phyloP scores from a whole-genome alignment of 169 alveolate genomes.

The Hepatocystis sp. region DNA sequence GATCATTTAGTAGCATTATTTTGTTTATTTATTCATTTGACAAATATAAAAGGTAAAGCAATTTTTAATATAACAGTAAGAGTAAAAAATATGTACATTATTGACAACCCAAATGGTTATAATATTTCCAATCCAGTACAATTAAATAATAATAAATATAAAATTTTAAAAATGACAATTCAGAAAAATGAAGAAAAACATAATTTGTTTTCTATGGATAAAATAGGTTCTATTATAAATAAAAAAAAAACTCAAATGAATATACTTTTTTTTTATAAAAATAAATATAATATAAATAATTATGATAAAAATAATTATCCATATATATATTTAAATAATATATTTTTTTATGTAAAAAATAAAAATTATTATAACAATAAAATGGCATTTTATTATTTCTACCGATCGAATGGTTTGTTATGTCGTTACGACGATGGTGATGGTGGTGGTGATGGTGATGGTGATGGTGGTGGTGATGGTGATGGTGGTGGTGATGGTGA shows the following conservation, averaged over 20 bases:
- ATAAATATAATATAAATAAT: constrained; percentile 8
- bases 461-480: background rate
- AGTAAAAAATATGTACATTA: constrained; percentile 42
- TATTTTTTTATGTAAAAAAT: constrained; percentile 16
- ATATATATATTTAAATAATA: constrained; percentile 38
- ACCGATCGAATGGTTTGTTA: too few species aligned
- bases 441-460: too few species aligned
- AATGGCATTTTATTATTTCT: constrained; percentile 19
- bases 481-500: constrained; percentile 15
- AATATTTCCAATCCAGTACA: constrained; percentile 1
- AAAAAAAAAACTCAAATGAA: constrained; percentile 1
- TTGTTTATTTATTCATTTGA: constrained; percentile 38
- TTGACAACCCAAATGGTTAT: constrained; percentile 25
- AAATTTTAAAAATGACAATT: constrained; percentile 2
- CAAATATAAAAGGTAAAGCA: constrained; percentile 53
- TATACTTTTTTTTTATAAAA: constrained; percentile 9
- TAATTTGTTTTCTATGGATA: too few species aligned
- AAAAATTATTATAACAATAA: constrained; percentile 20
- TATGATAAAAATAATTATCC: constrained; percentile 1
- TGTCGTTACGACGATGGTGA: too few species aligned
- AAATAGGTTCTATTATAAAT: too few species aligned
- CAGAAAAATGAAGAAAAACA: background rate
- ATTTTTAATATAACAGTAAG: constrained; percentile 31
- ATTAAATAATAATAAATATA: constrained; percentile 26
- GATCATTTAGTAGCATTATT: constrained; percentile 63